Evolutionary conservation across 768 basidiomycete species (phyloP).

Genomic region (Cystofilobasidium bisporidii): DNA sequence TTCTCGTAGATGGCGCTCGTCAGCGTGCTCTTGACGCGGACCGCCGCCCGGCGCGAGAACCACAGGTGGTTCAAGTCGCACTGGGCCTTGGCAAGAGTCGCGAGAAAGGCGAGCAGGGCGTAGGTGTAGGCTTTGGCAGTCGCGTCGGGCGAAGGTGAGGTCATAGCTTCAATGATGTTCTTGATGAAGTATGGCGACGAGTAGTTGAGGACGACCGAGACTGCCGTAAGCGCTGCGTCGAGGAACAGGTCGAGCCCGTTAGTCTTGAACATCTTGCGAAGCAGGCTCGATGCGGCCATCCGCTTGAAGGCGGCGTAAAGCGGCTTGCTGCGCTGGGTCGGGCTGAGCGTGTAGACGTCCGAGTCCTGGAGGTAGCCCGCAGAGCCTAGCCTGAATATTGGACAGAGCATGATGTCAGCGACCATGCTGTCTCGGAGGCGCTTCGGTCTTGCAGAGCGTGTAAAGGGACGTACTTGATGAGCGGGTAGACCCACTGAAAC

Average conservation of each 20-base stretch:
- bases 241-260: constrained; percentile 22
- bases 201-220: constrained; percentile 25
- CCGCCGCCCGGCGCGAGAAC: constrained; percentile 23
- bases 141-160: constrained; percentile 8
- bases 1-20: constrained; percentile 29
- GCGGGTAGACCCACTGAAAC: constrained; percentile 22
- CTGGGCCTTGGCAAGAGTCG: constrained; percentile 19
- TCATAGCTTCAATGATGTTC: constrained; percentile 25
- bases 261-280: constrained; percentile 1
- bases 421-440: background rate
- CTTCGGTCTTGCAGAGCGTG: too few species aligned
- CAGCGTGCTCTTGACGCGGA: constrained; percentile 21
- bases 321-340: constrained; percentile 19
- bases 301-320: constrained; percentile 4
- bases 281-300: background rate
- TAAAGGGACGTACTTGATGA: constrained; percentile 19
- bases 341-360: constrained; percentile 22
- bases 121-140: constrained; percentile 20
- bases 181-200: constrained; percentile 26
- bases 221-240: constrained; percentile 12
- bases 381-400: constrained; percentile 1
- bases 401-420: background rate
- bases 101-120: constrained; percentile 20
- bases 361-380: constrained; percentile 21
- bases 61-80: constrained; percentile 26